These are phyloP conservation scores for Linnemannia zychae DNA, from an alignment of 192 early-diverging fungal species.

Conservation along the genomic window DNA sequence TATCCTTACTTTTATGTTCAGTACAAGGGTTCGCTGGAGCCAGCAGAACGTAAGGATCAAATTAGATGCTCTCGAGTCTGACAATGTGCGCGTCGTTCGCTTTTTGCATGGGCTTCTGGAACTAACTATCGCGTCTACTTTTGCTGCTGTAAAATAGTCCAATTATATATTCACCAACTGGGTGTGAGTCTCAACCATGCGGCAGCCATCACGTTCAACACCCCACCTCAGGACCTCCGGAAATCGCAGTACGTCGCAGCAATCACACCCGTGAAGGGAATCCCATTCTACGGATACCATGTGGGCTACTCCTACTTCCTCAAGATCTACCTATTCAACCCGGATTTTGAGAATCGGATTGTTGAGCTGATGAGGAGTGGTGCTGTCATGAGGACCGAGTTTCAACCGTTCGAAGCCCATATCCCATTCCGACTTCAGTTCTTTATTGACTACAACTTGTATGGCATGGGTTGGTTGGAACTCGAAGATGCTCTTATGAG, in stretches of 20 bases:
- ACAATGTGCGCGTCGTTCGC: constrained; percentile 18
- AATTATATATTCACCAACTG: constrained; percentile 66
- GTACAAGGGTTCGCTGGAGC: constrained; percentile 66
- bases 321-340: constrained; percentile 81
- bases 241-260: constrained; percentile 70
- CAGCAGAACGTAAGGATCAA: constrained; percentile 29
- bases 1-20: constrained; percentile 89
- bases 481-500: constrained; percentile 60
- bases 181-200: constrained; percentile 80
- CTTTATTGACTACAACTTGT: constrained; percentile 87
- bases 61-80: constrained; percentile 18
- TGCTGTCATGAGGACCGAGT: constrained; percentile 75
- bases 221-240: constrained; percentile 21
- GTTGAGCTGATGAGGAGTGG: constrained; percentile 78
- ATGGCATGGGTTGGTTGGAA: constrained; percentile 87
- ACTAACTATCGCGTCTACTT: background rate
- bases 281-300: constrained; percentile 92
- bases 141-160: constrained; percentile 26
- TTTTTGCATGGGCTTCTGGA: too few relatives aligned
- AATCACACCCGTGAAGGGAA: constrained; percentile 79
- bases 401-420: constrained; percentile 87
- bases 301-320: constrained; percentile 76
- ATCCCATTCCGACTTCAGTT: constrained; percentile 88
- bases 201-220: constrained; percentile 60
- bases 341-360: constrained; percentile 66